These are phyloP conservation scores for Beauveria asiatica DNA, from an alignment of 2,329 filamentous ascomycete species.

Conservation along the genomic window DNA sequence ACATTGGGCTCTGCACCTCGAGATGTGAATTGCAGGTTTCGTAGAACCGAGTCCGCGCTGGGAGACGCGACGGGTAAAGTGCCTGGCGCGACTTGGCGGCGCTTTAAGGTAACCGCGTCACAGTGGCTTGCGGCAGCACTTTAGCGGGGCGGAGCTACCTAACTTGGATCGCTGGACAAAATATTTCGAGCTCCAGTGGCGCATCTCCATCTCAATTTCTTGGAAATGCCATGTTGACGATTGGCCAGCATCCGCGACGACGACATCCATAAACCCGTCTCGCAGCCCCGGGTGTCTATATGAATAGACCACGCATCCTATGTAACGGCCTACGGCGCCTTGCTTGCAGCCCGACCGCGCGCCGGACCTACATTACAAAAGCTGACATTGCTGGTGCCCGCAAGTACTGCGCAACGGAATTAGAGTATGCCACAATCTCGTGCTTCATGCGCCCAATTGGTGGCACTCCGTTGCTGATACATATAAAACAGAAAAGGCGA, in stretches of 20 bases:
- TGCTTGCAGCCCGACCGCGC: conserved; percentile 17
- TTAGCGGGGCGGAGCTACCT: conserved; percentile 2
- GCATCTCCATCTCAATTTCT: conserved; percentile 12
- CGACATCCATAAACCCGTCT: background rate
- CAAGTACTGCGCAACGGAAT: conserved; percentile 44
- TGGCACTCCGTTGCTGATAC: background rate
- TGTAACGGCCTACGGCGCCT: conserved; percentile 32
- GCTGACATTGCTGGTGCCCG: conserved; percentile 45
- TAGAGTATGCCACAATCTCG: conserved; percentile 31
- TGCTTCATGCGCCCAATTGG: background rate
- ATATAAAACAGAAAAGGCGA: conserved; percentile 62
- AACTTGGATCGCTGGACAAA: background rate
- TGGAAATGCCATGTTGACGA: conserved; percentile 14
- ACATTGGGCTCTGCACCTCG: conserved; percentile 13
- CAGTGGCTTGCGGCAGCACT: background rate
- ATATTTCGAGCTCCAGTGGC: conserved; percentile 1
- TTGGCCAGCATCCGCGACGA: conserved; percentile 12
- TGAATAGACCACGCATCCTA: conserved; percentile 30
- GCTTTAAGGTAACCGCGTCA: conserved; percentile 32
- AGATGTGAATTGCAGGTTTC: background rate
- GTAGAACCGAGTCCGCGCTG: conserved; percentile 5
- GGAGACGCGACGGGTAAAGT: conserved; percentile 30
- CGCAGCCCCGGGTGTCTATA: conserved; percentile 16
- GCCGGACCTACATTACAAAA: conserved; percentile 40
- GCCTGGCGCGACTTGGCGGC: conserved; percentile 27